phyloP scores from a whole-genome alignment of 148 eudicot species.

The Selenicereus undatus region DNA sequence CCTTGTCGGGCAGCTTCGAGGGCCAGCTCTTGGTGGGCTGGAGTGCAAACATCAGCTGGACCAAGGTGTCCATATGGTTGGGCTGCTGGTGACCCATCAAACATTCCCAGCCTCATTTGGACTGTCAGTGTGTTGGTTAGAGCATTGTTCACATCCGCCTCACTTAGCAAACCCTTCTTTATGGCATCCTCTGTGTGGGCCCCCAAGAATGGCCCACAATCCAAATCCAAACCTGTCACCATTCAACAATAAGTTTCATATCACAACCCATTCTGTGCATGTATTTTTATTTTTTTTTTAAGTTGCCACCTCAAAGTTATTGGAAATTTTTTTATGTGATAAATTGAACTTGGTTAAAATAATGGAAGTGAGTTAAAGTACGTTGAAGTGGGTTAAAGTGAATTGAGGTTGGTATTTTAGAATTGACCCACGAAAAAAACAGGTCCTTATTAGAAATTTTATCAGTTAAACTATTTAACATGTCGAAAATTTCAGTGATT shows the following conservation, averaged over 20 bases:
- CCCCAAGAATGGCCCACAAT: slow-evolving; percentile 79
- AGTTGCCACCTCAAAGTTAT: too few relatives aligned
- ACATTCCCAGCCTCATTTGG: slow-evolving; percentile 91
- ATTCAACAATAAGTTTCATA: background rate
- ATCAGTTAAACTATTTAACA: background rate
- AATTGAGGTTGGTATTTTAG: too few relatives aligned
- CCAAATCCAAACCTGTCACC: slow-evolving; percentile 72
- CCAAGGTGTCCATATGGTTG: slow-evolving; percentile 70
- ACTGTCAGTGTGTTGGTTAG: slow-evolving; percentile 53
- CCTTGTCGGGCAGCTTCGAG: slow-evolving; percentile 85
- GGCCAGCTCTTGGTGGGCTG: slow-evolving; percentile 70
- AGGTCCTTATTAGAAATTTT: too few relatives aligned
- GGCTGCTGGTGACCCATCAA: slow-evolving; percentile 72
- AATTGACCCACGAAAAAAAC: too few relatives aligned
- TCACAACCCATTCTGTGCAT: too few relatives aligned
- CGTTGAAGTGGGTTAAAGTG: too few relatives aligned
- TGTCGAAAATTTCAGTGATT: too few relatives aligned
- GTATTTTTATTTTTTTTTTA: too few relatives aligned
- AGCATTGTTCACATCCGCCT: slow-evolving; percentile 52
- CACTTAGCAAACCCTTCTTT: slow-evolving; percentile 48
- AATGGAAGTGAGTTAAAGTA: too few relatives aligned
- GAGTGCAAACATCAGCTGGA: slow-evolving; percentile 61
- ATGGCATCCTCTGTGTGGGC: slow-evolving; percentile 61
- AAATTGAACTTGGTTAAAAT: too few relatives aligned
- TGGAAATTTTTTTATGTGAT: too few relatives aligned